Evolutionary conservation across 306 rosid species (phyloP).

Genomic region (Clitoria ternatea): DNA sequence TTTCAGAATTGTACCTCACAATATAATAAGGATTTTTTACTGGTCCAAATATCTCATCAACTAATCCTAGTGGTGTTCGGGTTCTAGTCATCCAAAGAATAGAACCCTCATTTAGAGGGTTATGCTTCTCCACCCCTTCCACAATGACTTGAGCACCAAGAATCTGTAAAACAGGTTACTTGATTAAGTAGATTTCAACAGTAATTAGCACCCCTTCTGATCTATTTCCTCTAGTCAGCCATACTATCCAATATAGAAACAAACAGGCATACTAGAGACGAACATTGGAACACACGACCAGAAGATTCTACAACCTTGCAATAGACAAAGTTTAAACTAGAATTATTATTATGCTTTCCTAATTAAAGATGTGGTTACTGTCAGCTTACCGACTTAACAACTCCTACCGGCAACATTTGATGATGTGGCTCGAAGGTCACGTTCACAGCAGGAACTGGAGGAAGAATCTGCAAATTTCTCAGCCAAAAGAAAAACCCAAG

Average conservation of each 20-base stretch:
- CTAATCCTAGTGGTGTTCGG: constrained; percentile 63
- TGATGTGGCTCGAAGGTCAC: constrained; percentile 68
- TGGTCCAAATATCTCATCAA: constrained; percentile 96
- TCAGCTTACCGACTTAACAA: constrained; percentile 72
- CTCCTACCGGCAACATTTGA: constrained; percentile 66
- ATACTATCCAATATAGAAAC: background rate
- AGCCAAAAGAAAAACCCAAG: constrained; percentile 9
- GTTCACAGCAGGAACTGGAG: constrained; percentile 67
- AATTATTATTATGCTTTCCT: no score
- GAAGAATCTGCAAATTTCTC: constrained; percentile 61
- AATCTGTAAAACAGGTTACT: constrained; percentile 43
- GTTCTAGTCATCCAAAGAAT: constrained; percentile 79
- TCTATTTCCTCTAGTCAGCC: background rate
- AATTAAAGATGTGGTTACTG: background rate
- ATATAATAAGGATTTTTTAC: constrained; percentile 76
- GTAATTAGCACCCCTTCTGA: background rate
- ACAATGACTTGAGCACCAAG: constrained; percentile 72
- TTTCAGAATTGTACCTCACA: constrained; percentile 79
- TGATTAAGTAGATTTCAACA: constrained; percentile 17
- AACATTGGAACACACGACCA: constrained; percentile 4
- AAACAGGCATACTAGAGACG: background rate
- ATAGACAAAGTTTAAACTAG: background rate
- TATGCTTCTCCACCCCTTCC: constrained; percentile 82
- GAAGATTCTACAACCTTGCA: background rate
- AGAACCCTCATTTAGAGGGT: constrained; percentile 82